Evolutionary conservation across 2,329 filamentous ascomycete genomes (phyloP).

Genomic region (Pseudogymnoascus verrucosus): DNA sequence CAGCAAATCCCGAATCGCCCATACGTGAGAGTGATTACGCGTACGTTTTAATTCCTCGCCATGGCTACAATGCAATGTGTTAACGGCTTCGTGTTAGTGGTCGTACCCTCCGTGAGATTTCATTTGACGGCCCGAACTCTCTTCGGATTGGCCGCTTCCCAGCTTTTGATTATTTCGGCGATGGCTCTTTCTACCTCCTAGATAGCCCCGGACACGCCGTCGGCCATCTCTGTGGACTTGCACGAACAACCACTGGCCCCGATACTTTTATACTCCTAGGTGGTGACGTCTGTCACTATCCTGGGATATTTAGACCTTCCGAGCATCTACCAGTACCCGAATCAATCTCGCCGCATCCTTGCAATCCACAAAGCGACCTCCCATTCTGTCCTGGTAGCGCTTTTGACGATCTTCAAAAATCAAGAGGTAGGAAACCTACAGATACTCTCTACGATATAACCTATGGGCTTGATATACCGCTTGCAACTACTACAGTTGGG

Average conservation of each 20-base stretch:
- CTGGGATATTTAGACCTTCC: slow-evolving; percentile 31
- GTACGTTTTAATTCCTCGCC: slow-evolving; percentile 2
- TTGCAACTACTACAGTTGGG: slow-evolving; percentile 25
- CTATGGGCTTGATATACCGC: slow-evolving; percentile 20
- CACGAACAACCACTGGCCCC: slow-evolving; percentile 28
- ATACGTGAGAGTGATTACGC: slow-evolving; percentile 31
- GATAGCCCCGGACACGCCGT: slow-evolving; percentile 35
- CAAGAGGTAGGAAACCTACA: slow-evolving; percentile 16
- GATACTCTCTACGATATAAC: slow-evolving; percentile 22
- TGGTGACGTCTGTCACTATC: slow-evolving; percentile 36
- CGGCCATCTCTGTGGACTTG: slow-evolving; percentile 36
- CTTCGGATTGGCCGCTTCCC: slow-evolving; percentile 31
- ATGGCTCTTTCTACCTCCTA: slow-evolving; percentile 35
- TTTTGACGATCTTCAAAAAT: slow-evolving; percentile 19
- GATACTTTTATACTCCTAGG: slow-evolving; percentile 36
- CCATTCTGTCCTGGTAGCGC: slow-evolving; percentile 18
- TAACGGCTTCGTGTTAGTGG: slow-evolving; percentile 14
- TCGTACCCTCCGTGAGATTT: slow-evolving; percentile 22
- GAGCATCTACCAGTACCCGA: slow-evolving; percentile 29
- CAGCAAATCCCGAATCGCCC: slow-evolving; percentile 29
- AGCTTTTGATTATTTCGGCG: slow-evolving; percentile 36
- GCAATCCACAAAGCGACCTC: slow-evolving; percentile 16
- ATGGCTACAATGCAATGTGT: neutral
- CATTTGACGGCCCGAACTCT: slow-evolving; percentile 14
- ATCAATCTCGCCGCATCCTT: slow-evolving; percentile 30